Base-by-base conservation (phyloP, 805 yeast genomes). In the Candida methanosorbosa region DNA sequence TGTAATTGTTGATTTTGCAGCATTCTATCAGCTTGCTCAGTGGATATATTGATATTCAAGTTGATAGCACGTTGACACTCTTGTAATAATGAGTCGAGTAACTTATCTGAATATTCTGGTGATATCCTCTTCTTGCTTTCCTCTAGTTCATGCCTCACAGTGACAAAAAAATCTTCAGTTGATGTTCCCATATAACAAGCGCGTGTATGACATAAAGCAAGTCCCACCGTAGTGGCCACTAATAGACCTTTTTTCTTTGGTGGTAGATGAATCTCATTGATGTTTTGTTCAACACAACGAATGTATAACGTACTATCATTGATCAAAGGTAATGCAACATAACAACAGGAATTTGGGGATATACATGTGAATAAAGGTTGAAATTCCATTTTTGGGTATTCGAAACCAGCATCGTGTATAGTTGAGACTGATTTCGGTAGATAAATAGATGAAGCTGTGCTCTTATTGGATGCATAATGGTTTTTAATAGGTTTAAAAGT, bases 1-100 rank as follows among this genome's bases (percentile, higher is more conserved):
- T 84, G 95, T 34, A 83, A 63, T 2, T 92, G 86, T 11, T 90
- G 90, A 46, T 78, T 78, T 15, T 79, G 78, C 27, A 85, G 58
- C 40, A 84, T 62, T 48, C 79, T 78, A 48, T 85, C 95, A 3
- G 81, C 76, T 32, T 78, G 81, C 36, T 84, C 95, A 35, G 75
- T 73, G 7, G 78, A 70, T 32, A 76, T 73, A 48, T 81, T 83
- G 35, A 85, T 64, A 22, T 77, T 74, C 46, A 85, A 78, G 47
- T 76, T 81, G 40, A 86, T 69, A 1, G 92, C 78, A n/a, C 77
- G 59, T 49, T 85, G 94, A 2, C 79, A 66, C 50, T 86, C 95
- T 36, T 71, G 63, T 14, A 81, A 51, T 3, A 80, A 56, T 1
- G 70, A 57, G 8, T 55, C 54, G 46, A 55, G 61, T 26, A 65